These are phyloP conservation scores for Ceratobasidium sp. DNA, from an alignment of 1,284 basidiomycete species.

Conservation along the genomic window DNA sequence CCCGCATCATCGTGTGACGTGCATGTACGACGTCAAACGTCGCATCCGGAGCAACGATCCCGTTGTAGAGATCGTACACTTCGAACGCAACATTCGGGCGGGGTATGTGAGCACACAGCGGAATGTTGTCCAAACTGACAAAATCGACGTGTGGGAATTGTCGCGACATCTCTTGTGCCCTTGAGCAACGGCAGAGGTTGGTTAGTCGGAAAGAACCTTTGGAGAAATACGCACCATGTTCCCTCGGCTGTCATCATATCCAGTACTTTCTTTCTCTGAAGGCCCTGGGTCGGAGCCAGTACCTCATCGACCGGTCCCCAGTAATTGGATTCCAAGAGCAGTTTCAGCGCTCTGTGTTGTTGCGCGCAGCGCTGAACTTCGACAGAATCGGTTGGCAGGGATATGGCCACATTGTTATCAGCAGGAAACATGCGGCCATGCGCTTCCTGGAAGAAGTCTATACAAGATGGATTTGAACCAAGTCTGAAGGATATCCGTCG, in stretches of 20 bases:
- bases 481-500: not conserved
- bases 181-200: not conserved
- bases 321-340: not conserved
- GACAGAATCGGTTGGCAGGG: conserved; percentile 7
- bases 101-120: not conserved
- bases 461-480: not conserved
- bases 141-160: conserved; percentile 12
- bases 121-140: conserved; percentile 13
- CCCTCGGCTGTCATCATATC: conserved; percentile 28
- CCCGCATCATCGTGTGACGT: conserved; percentile 15
- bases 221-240: conserved; percentile 7
- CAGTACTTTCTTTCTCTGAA: conserved; percentile 9
- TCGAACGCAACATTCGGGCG: conserved; percentile 21
- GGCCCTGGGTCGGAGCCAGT: not conserved
- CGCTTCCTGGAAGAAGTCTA: conserved; percentile 26
- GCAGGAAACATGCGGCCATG: conserved; percentile 19
- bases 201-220: not conserved
- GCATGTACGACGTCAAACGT: conserved; percentile 22
- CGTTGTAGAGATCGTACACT: conserved; percentile 29
- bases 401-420: conserved; percentile 8
- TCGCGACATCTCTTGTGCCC: conserved; percentile 19
- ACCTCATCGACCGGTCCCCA: conserved; percentile 17
- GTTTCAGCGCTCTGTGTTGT: conserved; percentile 9
- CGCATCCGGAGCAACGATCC: not conserved
- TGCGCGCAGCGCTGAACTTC: conserved; percentile 17